Conservation (phyloP, 179 eudicot species). For the Beta lomatogona region DNA sequence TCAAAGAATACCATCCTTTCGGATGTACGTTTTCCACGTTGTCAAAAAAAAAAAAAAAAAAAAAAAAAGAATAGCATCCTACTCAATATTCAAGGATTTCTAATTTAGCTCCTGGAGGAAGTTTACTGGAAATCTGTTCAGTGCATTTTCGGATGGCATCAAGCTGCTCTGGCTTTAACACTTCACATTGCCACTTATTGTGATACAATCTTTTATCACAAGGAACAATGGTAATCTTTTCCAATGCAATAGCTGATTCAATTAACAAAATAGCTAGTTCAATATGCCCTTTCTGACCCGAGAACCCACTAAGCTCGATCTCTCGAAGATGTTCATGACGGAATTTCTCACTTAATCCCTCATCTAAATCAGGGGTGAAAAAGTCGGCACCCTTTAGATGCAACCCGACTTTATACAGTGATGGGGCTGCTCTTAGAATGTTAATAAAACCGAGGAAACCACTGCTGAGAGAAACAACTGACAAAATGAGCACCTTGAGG, state of each 20-base stretch:
- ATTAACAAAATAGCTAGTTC: conserved; percentile 22
- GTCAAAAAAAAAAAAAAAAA: no score
- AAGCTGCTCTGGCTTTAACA: background rate
- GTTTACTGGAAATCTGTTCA: conserved; percentile 23
- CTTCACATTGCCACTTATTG: background rate
- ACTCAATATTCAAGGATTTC: conserved; percentile 18
- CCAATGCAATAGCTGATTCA: conserved; percentile 18
- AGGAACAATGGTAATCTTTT: conserved; percentile 13
- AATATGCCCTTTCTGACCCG: conserved; percentile 19
- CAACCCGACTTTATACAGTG: conserved; percentile 13
- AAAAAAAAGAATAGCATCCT: background rate
- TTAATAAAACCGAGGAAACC: conserved; percentile 9
- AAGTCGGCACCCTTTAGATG: background rate
- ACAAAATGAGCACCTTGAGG: conserved; percentile 20
- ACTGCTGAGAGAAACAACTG: conserved; percentile 2
- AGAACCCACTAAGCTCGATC: conserved; percentile 27
- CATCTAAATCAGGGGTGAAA: background rate
- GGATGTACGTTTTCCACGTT: no score
- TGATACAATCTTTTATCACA: conserved; percentile 12
- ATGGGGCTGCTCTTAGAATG: conserved; percentile 17
- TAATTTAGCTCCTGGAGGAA: conserved; percentile 22
- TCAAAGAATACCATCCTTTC: background rate
- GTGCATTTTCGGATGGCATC: conserved; percentile 15
- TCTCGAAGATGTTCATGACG: conserved; percentile 21
- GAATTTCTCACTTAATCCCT: background rate